These are phyloP conservation scores for Debaryomyces maramus DNA, from an alignment of 805 yeast genomes.

Conservation along the genomic window DNA sequence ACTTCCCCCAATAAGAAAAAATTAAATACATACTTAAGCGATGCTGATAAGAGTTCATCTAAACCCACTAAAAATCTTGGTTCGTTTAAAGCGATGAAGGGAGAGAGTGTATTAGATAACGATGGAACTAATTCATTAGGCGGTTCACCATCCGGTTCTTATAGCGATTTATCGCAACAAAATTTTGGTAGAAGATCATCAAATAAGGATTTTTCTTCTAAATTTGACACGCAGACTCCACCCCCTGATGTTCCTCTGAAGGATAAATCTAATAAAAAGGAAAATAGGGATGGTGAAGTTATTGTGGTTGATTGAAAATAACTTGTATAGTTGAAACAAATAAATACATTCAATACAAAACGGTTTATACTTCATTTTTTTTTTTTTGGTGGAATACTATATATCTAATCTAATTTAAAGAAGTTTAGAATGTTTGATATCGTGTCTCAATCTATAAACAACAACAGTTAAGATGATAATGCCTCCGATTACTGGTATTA, in stretches of 20 bases:
- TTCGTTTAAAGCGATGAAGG: slow-evolving; percentile 9
- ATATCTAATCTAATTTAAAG: too few relatives aligned
- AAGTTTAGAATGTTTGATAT: slow-evolving; percentile 61
- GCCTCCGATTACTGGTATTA: slow-evolving; percentile 42
- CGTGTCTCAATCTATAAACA: slow-evolving; percentile 57
- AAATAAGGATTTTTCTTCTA: slow-evolving; percentile 32
- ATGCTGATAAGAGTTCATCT: neutral
- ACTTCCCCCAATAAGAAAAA: slow-evolving; percentile 41
- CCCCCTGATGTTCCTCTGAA: neutral
- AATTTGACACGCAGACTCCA: slow-evolving; percentile 20
- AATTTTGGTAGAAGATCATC: slow-evolving; percentile 30
- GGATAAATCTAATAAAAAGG: neutral
- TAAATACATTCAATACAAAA: neutral
- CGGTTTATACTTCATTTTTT: too few relatives aligned
- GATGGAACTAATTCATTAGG: slow-evolving; percentile 1
- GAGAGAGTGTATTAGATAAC: slow-evolving; percentile 25
- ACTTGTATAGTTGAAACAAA: neutral
- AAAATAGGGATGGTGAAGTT: slow-evolving; percentile 2
- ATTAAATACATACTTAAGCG: slow-evolving; percentile 17
- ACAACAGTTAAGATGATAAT: slow-evolving; percentile 44
- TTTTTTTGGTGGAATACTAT: too few relatives aligned
- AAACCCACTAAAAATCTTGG: neutral
- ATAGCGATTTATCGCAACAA: slow-evolving; percentile 22
- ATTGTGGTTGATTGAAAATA: slow-evolving; percentile 8
- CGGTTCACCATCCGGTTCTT: neutral